These are phyloP conservation scores for Pleomassaria siparia DNA, from an alignment of 2,329 filamentous ascomycete species.

Conservation along the genomic window DNA sequence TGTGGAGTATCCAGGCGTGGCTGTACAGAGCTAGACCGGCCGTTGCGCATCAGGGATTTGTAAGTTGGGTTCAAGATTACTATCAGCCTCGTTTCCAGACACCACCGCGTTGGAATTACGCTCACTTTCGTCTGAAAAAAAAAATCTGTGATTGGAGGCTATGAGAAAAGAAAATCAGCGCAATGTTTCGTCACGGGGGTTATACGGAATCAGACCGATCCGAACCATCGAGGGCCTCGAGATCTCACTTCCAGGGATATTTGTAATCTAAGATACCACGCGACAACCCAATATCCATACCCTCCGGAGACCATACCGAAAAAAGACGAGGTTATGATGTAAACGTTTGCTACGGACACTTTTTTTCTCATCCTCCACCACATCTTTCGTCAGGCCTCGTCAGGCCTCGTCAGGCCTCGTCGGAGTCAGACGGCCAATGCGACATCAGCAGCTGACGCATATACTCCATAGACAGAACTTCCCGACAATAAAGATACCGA, in stretches of 20 bases:
- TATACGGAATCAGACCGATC: conserved; percentile 3
- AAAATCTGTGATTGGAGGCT: not conserved
- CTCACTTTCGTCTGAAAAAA: not conserved
- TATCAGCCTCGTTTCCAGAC: conserved; percentile 11
- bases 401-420: not conserved
- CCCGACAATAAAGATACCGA: conserved; percentile 41
- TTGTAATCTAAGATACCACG: not conserved
- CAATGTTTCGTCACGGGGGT: not conserved
- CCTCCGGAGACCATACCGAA: conserved; percentile 1
- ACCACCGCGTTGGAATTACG: not conserved
- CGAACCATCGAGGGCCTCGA: not conserved
- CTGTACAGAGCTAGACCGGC: conserved; percentile 41
- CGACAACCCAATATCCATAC: conserved; percentile 4
- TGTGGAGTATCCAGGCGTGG: conserved; percentile 12
- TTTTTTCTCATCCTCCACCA: not conserved
- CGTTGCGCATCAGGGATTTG: conserved; percentile 43
- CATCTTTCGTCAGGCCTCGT: not conserved
- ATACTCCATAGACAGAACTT: conserved; percentile 32
- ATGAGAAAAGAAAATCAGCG: not conserved
- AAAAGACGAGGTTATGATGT: not conserved
- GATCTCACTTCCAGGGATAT: not conserved
- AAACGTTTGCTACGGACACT: not conserved
- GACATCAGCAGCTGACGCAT: conserved; percentile 28
- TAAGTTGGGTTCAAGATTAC: conserved; percentile 19
- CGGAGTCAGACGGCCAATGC: too few relatives aligned